Evolutionary conservation across 208 protist genomes (phyloP), one percentile per base, ranked within the genome.

Genomic region (Crithidia bombi): DNA sequence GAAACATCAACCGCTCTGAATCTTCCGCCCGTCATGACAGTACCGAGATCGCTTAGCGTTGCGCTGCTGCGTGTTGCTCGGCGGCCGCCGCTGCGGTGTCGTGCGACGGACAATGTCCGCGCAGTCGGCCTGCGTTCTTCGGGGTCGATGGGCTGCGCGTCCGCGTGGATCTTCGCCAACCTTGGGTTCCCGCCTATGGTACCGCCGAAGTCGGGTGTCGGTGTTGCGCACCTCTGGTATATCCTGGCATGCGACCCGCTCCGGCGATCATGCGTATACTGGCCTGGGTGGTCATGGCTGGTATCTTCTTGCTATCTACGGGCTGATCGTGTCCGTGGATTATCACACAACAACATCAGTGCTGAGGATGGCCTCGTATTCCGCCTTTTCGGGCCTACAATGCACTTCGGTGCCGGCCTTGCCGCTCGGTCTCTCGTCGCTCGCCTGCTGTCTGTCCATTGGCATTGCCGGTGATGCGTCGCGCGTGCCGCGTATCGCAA

Each of bases 251-350:
- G 97, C 92, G 10, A 92, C 98, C 47, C 96, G 17, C 96, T 99
- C 65, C 98, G 99, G 96, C 87, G 91, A n/a, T n/a, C n/a, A n/a
- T n/a, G 55, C 89, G 89, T 71, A 97, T 96, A n/a, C n/a, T n/a
- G 59, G 89, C 97, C 55, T 91, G 92, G 33, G 89, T 96, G 57
- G 87, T 97, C 55, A 97, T 97, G 92, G n/a, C 92, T 91, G 65
- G 99, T 88, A 86, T 98, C 99, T 78, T 89, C 99, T 66, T 98
- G n/a, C 98, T 85, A 99, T 99, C 74, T 99, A 99, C 82, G 99
- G 99, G 61, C 90, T 99, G 33, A 99, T 99, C 75, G 97, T 99
- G 65, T 90, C 96, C 75, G 98, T 99, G n/a, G 33, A 99, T 99
- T 78, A 98, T 97, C 81, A 91, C n/a, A 90, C 70, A 91, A 92